Evolutionary conservation across 2,329 filamentous ascomycete species (phyloP), one percentile per base, ranked within the genome.

Genomic region (Lasiodiplodia theobromae): DNA sequence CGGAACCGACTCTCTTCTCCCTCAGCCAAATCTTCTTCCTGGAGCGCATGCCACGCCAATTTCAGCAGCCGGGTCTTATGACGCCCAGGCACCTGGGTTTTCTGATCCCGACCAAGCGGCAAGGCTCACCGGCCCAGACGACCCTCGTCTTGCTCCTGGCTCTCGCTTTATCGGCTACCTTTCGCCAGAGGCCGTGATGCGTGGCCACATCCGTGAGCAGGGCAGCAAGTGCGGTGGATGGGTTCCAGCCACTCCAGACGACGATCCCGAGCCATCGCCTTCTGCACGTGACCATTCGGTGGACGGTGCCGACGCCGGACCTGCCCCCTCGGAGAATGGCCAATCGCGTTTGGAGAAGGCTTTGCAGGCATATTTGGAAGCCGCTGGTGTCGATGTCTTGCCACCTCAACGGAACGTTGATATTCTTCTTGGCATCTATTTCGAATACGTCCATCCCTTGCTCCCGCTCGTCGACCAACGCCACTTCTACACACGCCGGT

Each of bases 111-210:
- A 54, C 31, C 52, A 66, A 7, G 4, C 64, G 11, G 64, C 37
- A 57, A 52, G 31, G 3, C 64, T 52, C 11, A 25, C 11, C 14
- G 67, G 34, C 31, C 44, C 31, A 6, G 66, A 68, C 7, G 54
- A 66, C 25, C 75, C 77, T 62, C 72, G 71, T 49, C 57, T 56
- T 14, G 73, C 18, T 70, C 74, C 31, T 72, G 74, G 58, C 18
- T 77, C 79, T 21, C 80, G 81, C 63, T 84, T 84, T 69, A 72
- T 83, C 53, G 81, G 82, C 65, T 83, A 84, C 68, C 73, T 84
- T 66, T 82, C 81, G 49, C 83, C 83, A 4, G 82, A 84, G 70
- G 79, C 82, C n/a, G 80, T 82, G 11, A 75, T 85, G 38, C 74
- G 83, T 63, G 79, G 82, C 53, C 77, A 82, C 38, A 76, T 80